A percentile compares a stretch with the other conserved stretches of the same genome.
Conservation (phyloP, 2,329 filamentous ascomycete genomes). For the Myriosclerotinia curreyana region DNA sequence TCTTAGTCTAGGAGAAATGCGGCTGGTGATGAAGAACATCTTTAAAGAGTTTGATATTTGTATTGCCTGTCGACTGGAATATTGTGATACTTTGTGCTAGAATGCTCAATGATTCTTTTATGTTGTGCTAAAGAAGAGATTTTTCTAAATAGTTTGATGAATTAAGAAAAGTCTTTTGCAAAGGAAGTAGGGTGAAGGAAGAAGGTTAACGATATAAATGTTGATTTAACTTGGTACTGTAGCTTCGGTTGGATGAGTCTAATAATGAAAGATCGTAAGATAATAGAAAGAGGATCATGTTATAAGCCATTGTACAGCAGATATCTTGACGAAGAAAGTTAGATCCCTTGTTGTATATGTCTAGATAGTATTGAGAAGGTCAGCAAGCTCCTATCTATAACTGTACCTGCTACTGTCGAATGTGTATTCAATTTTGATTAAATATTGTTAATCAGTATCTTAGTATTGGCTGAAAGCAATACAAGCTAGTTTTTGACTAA, state of each 20-base stretch:
- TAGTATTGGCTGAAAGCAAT: too few species aligned
- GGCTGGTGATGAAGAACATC: neutral
- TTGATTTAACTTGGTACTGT: neutral
- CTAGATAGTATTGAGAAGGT: neutral
- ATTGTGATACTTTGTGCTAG: neutral
- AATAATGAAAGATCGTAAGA: neutral
- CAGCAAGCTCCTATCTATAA: neutral
- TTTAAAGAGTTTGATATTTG: too few species aligned
- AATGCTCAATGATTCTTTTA: neutral
- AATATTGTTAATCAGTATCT: neutral
- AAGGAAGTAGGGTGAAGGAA: neutral
- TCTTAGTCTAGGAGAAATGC: too few species aligned
- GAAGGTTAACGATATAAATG: neutral
- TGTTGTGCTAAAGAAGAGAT: neutral
- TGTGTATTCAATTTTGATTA: neutral
- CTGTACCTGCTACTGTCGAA: neutral
- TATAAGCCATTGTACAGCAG: conserved; percentile 43
- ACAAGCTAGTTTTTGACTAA: too few species aligned
- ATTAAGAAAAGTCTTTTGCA: neutral
- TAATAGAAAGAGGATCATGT: neutral
- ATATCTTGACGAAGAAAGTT: neutral
- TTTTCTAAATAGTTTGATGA: neutral
- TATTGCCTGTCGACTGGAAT: neutral
- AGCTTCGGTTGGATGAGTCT: neutral
- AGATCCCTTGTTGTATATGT: neutral